These are phyloP conservation scores for Gleditsia sinensis DNA, from an alignment of 306 rosid genomes.

Conservation along the genomic window DNA sequence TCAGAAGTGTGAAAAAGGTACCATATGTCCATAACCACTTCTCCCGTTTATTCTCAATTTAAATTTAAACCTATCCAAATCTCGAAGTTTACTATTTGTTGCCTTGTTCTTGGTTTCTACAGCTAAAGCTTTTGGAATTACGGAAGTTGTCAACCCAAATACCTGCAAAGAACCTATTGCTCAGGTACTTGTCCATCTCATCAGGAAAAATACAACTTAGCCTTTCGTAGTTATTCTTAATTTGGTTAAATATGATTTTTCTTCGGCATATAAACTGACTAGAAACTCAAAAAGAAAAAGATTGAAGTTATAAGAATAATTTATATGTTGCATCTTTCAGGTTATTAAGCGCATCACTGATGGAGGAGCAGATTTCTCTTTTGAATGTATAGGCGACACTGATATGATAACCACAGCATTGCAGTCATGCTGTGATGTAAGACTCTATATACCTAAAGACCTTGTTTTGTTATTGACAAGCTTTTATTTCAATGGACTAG, in stretches of 20 bases:
- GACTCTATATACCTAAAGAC: constrained; percentile 23
- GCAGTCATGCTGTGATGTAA: constrained; percentile 94
- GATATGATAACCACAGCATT: constrained; percentile 85
- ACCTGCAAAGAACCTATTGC: constrained; percentile 65
- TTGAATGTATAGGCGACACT: constrained; percentile 93
- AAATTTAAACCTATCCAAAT: constrained; percentile 5
- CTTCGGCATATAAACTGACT: constrained; percentile 1
- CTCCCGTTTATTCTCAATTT: background rate
- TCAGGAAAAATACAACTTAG: constrained; percentile 1
- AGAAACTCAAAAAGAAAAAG: background rate
- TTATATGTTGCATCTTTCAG: constrained; percentile 48
- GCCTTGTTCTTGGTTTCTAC: constrained; percentile 39
- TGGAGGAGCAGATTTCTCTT: constrained; percentile 97
- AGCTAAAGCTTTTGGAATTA: constrained; percentile 90
- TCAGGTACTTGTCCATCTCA: constrained; percentile 54
- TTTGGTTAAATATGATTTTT: constrained; percentile 13
- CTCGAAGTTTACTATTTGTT: constrained; percentile 30
- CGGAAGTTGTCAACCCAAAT: constrained; percentile 70
- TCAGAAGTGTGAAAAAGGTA: constrained; percentile 74
- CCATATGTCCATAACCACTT: background rate
- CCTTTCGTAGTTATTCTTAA: background rate
- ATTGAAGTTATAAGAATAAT: background rate
- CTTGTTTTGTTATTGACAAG: constrained; percentile 2
- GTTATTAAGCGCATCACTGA: constrained; percentile 71
- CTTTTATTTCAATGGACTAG: constrained; percentile 15